Percentiles rank a stretch among this genome's conserved stretches.
Evolutionary conservation across 2,329 filamentous ascomycete species (phyloP).

Genomic region (Lizonia empirigonia): DNA sequence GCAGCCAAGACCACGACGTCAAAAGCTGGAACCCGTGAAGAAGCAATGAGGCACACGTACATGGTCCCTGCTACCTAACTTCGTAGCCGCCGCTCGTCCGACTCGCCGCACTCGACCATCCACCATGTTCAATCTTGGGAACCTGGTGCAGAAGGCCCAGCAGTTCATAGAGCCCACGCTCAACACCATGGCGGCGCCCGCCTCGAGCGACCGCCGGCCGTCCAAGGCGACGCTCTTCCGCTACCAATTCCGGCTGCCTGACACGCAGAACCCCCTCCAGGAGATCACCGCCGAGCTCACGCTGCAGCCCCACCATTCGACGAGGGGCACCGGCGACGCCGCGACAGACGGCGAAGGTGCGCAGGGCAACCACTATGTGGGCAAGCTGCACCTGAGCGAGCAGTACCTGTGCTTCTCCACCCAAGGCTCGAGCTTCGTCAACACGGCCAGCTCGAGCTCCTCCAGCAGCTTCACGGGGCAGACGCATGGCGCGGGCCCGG

Average conservation of each 20-base stretch:
- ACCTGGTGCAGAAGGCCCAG: slow-evolving; percentile 93
- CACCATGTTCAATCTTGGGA: slow-evolving; percentile 63
- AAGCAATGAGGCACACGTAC: slow-evolving; percentile 37
- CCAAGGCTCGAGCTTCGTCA: slow-evolving; percentile 83
- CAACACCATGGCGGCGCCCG: slow-evolving; percentile 67
- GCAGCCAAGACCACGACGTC: slow-evolving; percentile 12
- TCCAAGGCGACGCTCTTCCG: slow-evolving; percentile 94
- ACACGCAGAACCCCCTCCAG: slow-evolving; percentile 88
- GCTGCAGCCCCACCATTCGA: slow-evolving; percentile 69
- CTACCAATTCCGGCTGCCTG: slow-evolving; percentile 92
- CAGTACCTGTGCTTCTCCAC: slow-evolving; percentile 97
- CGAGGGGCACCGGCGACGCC: slow-evolving; percentile 51
- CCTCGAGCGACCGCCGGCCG: slow-evolving; percentile 74
- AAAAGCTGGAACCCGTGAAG: slow-evolving; percentile 7
- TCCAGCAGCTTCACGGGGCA: slow-evolving; percentile 89
- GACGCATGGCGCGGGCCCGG: slow-evolving; percentile 89
- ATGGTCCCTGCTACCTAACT: slow-evolving; percentile 21
- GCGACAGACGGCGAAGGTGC: slow-evolving; percentile 49
- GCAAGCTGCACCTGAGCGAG: slow-evolving; percentile 92
- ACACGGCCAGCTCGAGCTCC: slow-evolving; percentile 76
- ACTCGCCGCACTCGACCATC: slow-evolving; percentile 1
- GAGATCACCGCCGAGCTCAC: slow-evolving; percentile 97
- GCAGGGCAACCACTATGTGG: slow-evolving; percentile 84
- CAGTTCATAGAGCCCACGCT: slow-evolving; percentile 90
- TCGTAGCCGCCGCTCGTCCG: slow-evolving; percentile 9